Evolutionary conservation across 345 rosid species (phyloP).

Genomic region (Eucalyptus sp.): DNA sequence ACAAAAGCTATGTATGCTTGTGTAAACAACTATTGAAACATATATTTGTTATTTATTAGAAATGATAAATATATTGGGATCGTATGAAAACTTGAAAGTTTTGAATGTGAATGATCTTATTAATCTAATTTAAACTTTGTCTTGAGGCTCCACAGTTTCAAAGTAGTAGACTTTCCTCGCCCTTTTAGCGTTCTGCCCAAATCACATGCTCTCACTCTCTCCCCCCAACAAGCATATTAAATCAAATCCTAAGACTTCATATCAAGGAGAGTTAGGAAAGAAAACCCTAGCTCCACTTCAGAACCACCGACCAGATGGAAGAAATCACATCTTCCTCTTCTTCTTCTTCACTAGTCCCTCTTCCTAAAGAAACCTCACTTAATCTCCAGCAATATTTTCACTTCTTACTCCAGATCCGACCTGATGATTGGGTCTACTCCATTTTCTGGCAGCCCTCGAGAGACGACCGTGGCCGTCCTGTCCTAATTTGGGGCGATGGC

Average conservation of each 20-base stretch:
- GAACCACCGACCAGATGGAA: neutral
- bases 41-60: no score
- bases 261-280: neutral
- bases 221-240: neutral
- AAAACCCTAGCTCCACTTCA: neutral
- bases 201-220: neutral
- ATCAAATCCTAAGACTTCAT: neutral
- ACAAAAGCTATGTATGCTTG: no score
- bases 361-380: slow-evolving; percentile 2
- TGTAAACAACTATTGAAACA: no score
- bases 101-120: no score
- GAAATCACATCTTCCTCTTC: slow-evolving; percentile 16
- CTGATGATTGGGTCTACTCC: slow-evolving; percentile 49
- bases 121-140: no score
- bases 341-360: slow-evolving; percentile 5
- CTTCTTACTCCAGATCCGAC: slow-evolving; percentile 22
- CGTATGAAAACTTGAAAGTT: no score
- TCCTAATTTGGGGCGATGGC: slow-evolving; percentile 11
- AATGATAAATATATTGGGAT: no score
- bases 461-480: slow-evolving; percentile 11
- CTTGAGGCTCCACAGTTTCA: no score
- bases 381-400: slow-evolving; percentile 41
- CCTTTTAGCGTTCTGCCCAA: neutral
- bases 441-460: slow-evolving; percentile 45
- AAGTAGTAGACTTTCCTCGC: neutral